Evolutionary conservation across 164 flowering plant genomes (phyloP).

Genomic region (Platanus orientalis): DNA sequence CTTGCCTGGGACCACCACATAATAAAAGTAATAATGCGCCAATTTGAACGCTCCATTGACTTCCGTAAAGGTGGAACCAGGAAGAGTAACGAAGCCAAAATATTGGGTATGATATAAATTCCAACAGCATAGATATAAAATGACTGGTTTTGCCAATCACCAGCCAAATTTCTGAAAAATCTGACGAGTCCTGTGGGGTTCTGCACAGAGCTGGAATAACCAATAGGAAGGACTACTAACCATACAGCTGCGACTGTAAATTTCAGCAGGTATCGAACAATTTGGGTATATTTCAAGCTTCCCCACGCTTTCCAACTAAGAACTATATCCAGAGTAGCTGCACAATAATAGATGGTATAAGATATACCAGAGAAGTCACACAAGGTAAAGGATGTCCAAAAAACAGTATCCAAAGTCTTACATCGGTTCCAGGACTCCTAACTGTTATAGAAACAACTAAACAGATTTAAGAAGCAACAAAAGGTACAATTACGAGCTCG

Average conservation of each 20-base stretch:
- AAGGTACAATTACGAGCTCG: not conserved
- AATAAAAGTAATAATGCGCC: slow-evolving; percentile 51
- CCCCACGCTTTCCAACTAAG: slow-evolving; percentile 87
- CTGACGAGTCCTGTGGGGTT: slow-evolving; percentile 79
- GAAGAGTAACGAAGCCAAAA: slow-evolving; percentile 69
- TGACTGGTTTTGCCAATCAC: slow-evolving; percentile 57
- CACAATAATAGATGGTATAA: slow-evolving; percentile 20
- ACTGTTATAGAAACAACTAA: not conserved
- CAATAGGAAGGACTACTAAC: slow-evolving; percentile 80
- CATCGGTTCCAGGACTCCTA: not conserved
- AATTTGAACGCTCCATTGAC: slow-evolving; percentile 81
- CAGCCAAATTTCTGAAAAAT: slow-evolving; percentile 62
- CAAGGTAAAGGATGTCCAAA: not conserved
- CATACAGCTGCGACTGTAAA: slow-evolving; percentile 78
- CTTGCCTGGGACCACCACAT: slow-evolving; percentile 99
- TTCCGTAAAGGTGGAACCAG: slow-evolving; percentile 71
- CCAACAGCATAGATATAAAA: slow-evolving; percentile 65
- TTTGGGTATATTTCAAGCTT: slow-evolving; percentile 70
- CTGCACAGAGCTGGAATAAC: slow-evolving; percentile 62
- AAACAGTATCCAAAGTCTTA: no score
- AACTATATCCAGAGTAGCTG: slow-evolving; percentile 85
- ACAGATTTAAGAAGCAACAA: not conserved
- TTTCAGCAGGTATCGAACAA: slow-evolving; percentile 76
- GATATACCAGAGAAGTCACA: not conserved
- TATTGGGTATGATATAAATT: slow-evolving; percentile 74